Percentiles rank a stretch among this genome's conserved stretches.
phyloP scores from a whole-genome alignment of 768 basidiomycete genomes.

The Gelatoporia subvermispora region DNA sequence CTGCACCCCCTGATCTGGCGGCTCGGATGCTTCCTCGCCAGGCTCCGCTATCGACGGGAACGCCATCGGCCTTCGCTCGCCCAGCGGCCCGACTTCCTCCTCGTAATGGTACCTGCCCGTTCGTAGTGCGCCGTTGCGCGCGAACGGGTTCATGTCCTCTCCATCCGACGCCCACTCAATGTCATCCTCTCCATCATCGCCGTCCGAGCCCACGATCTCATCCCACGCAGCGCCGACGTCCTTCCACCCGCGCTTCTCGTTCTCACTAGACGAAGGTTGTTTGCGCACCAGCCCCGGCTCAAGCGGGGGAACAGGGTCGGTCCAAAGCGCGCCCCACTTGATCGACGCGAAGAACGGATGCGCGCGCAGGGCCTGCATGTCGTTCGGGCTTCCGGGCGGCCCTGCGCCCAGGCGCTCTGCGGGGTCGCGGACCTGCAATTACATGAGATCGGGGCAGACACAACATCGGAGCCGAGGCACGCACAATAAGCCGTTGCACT shows the following conservation, averaged over 20 bases:
- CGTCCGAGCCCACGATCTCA: constrained; percentile 52
- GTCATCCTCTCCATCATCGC: constrained; percentile 38
- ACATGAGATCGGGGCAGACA: constrained; percentile 25
- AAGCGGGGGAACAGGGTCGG: constrained; percentile 49
- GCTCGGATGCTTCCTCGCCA: constrained; percentile 2
- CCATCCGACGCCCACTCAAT: constrained; percentile 52
- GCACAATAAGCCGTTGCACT: constrained; percentile 70
- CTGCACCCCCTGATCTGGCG: background rate
- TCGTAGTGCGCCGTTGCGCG: no score
- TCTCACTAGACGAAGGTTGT: constrained; percentile 5
- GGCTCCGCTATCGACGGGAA: constrained; percentile 10
- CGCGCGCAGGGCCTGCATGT: constrained; percentile 43
- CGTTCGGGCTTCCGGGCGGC: constrained; percentile 30
- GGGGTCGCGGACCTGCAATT: constrained; percentile 52
- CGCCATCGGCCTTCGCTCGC: constrained; percentile 34
- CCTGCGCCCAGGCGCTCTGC: constrained; percentile 55
- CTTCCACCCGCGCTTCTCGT: constrained; percentile 5
- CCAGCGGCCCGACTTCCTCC: constrained; percentile 41
- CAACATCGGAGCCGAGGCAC: constrained; percentile 17
- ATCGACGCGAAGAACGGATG: constrained; percentile 61
- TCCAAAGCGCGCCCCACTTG: constrained; percentile 66
- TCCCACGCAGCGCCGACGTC: constrained; percentile 41
- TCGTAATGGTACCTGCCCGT: constrained; percentile 2
- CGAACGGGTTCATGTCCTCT: constrained; percentile 21
- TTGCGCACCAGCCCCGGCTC: constrained; percentile 56